These are phyloP conservation scores for Clavispora fructus DNA, from an alignment of 805 yeast genomes.

Conservation along the genomic window DNA sequence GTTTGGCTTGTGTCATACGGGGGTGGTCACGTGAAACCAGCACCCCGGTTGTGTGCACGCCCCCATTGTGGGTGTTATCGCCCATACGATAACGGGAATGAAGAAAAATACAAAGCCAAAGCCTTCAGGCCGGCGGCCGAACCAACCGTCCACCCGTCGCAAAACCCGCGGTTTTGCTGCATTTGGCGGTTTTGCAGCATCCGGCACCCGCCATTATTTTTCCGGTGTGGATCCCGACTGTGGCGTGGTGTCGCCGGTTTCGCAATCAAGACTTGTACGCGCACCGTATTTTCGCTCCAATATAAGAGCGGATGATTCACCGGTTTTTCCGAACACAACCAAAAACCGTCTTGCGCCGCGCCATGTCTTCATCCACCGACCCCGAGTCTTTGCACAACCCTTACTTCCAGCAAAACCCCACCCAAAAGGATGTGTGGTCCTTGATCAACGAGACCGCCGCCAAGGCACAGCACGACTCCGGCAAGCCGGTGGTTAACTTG, in stretches of 20 bases:
- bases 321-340: neutral
- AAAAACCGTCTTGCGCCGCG: neutral
- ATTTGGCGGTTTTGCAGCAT: no score
- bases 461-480: constrained; percentile 60
- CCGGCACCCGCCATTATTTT: neutral
- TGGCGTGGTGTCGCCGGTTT: neutral
- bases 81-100: no score
- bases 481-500: constrained; percentile 77
- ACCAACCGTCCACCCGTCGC: no score
- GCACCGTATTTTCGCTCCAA: neutral
- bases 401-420: constrained; percentile 53
- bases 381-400: constrained; percentile 46
- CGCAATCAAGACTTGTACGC: neutral
- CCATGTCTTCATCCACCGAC: constrained; percentile 1
- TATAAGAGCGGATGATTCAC: neutral
- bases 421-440: constrained; percentile 90
- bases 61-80: no score
- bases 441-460: constrained; percentile 94
- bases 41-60: no score
- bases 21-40: no score
- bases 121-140: no score
- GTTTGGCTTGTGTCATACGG: no score
- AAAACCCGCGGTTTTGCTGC: no score
- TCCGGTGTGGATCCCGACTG: neutral
- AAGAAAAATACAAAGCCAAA: no score